Conservation (phyloP, 805 yeast species). For the Metschnikowia dekortorum region DNA sequence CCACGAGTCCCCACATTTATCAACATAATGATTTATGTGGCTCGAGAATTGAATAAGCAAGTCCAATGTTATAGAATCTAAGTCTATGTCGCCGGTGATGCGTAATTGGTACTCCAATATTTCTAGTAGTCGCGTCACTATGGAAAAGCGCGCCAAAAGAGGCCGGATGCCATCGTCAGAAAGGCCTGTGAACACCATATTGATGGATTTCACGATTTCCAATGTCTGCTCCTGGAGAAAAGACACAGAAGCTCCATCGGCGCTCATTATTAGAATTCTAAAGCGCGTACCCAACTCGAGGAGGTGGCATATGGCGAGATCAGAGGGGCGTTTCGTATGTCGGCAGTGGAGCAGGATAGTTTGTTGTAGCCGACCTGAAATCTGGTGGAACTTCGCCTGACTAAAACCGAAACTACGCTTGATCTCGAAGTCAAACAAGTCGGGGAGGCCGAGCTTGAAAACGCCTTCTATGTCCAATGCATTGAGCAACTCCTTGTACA, state of each 20-base stretch:
- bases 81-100: not conserved
- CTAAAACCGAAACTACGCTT: not conserved
- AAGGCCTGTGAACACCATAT: not conserved
- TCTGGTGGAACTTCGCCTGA: not conserved
- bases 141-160: not conserved
- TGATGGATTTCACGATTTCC: conserved; percentile 1
- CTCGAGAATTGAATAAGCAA: conserved; percentile 8
- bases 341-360: not conserved
- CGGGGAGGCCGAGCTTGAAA: conserved; percentile 2
- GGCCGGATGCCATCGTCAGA: conserved; percentile 1
- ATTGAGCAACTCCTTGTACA: conserved; percentile 7
- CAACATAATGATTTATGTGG: conserved; percentile 2
- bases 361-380: not conserved
- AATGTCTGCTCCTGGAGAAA: conserved; percentile 4
- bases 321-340: not conserved
- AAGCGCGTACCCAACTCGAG: conserved; percentile 1
- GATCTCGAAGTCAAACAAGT: conserved; percentile 2
- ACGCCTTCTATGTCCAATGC: conserved; percentile 1
- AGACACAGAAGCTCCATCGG: not conserved
- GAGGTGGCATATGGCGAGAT: conserved; percentile 1
- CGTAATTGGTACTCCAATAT: conserved; percentile 6
- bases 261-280: conserved; percentile 3
- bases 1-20: not conserved
- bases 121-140: conserved; percentile 5
- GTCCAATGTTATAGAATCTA: conserved; percentile 4